Evolutionary conservation across 1,284 basidiomycete species (phyloP).

Genomic region (Sporisorium reilianum): DNA sequence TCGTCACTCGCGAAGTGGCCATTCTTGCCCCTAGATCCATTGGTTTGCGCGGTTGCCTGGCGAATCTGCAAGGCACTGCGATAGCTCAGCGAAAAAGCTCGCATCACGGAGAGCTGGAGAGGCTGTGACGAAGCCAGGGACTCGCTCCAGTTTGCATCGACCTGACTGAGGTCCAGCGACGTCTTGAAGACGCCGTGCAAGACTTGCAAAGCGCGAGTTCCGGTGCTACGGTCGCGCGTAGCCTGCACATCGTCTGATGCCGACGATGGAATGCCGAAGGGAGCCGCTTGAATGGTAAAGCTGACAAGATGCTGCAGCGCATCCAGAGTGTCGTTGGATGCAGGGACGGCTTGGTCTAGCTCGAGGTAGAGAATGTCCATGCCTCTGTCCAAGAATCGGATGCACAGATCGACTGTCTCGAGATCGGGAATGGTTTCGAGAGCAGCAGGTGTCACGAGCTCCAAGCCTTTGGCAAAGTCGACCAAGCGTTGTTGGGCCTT

Average conservation of each 20-base stretch:
- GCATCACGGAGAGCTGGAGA: conserved; percentile 22
- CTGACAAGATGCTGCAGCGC: conserved; percentile 23
- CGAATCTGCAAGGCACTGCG: conserved; percentile 17
- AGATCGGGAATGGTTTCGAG: conserved; percentile 36
- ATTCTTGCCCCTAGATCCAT: neutral
- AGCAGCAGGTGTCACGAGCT: conserved; percentile 18
- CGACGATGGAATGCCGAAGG: conserved; percentile 5
- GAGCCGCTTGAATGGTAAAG: conserved; percentile 35
- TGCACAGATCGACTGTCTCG: conserved; percentile 42
- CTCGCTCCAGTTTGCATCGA: conserved; percentile 48
- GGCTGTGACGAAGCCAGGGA: conserved; percentile 25
- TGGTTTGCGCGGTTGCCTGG: neutral
- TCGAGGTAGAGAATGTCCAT: conserved; percentile 48
- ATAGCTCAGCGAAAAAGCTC: conserved; percentile 33
- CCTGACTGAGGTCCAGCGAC: conserved; percentile 46
- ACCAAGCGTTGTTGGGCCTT: conserved; percentile 30
- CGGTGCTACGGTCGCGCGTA: neutral
- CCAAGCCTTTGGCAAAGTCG: conserved; percentile 43
- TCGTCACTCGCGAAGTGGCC: neutral
- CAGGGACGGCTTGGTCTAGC: conserved; percentile 29
- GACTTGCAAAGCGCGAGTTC: conserved; percentile 31
- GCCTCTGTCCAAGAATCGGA: conserved; percentile 44
- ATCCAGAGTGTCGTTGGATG: conserved; percentile 18
- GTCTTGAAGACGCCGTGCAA: conserved; percentile 42
- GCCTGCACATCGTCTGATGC: neutral